Evolutionary conservation across 1,139 yeast species (phyloP), one percentile per base, ranked within the genome.

Genomic region (Nakaseomyces uthaithaninus): DNA sequence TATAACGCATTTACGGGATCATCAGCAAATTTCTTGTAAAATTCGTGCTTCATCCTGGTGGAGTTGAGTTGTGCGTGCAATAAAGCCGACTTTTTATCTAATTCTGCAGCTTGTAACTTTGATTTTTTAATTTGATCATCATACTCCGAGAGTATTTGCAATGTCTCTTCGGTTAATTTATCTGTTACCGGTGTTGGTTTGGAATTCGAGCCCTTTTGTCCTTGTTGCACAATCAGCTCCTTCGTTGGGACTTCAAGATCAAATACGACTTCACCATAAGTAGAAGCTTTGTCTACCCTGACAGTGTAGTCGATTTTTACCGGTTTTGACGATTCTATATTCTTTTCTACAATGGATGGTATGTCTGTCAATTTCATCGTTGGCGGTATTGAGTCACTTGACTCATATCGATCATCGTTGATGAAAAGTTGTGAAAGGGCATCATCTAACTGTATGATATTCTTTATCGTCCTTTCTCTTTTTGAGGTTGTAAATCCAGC

Each of bases 1-100:
- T 77, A 68, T 48, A 87, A 64, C 52, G 85, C 85, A 25, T 69
- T 71, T 3, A 77, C 77, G 0, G 96, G 95, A 53, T 83, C 76
- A 37, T 77, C 71, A 38, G 81, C 71, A 50, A 87, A 67, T 46
- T 77, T 76, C 33, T 75, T 65, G 62, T 80, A 84, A 63, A 87
- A 87, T 45, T 75, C 77, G 40, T 72, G 69, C 53, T 74, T 75
- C 47, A 72, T 64, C 42, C 74, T 67, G 11, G 82, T 70, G 45
- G 69, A 73, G 52, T 80, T 78, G 44, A 83, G 68, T 8, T 43
- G 33, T 8, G 41, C 33, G 19, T 42, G 24, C 12, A 42, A 20
- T 11, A 35, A 26, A 4, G 24, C 37, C 10, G 33, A 22, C 17
- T 42, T 35, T 5, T 23, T 38, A 15, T 38, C 37, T 12, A 33